A percentile compares a stretch with the other conserved stretches of the same genome.
Conservation (phyloP, 768 basidiomycete genomes). For the Phlebiopsis gigantea region DNA sequence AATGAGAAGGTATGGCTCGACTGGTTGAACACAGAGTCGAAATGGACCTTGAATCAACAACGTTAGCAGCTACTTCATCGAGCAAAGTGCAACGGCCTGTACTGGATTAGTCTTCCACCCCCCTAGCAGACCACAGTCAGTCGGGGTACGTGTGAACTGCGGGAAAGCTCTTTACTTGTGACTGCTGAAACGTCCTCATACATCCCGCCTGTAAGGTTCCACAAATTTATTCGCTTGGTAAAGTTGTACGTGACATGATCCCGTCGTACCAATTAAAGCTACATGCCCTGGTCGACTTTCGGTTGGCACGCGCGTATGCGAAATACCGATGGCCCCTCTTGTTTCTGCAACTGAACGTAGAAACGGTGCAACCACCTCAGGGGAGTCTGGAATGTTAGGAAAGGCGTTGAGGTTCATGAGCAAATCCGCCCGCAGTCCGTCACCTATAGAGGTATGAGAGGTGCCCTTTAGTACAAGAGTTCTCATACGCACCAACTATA, state of each 20-base stretch:
- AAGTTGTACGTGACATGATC: background rate
- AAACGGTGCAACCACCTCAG: slow-evolving; percentile 66
- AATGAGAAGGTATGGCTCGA: slow-evolving; percentile 76
- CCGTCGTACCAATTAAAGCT: slow-evolving; percentile 65
- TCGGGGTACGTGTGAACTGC: slow-evolving; percentile 6
- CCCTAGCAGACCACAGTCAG: slow-evolving; percentile 29
- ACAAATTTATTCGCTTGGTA: background rate
- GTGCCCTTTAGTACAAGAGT: background rate
- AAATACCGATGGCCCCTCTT: slow-evolving; percentile 77
- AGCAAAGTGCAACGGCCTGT: slow-evolving; percentile 10
- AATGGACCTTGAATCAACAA: slow-evolving; percentile 47
- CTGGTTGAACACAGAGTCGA: slow-evolving; percentile 86
- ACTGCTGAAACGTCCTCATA: slow-evolving; percentile 89
- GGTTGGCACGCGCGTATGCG: slow-evolving; percentile 83
- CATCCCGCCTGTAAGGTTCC: slow-evolving; percentile 56
- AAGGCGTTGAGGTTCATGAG: slow-evolving; percentile 64
- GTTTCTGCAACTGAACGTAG: slow-evolving; percentile 60
- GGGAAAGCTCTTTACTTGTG: slow-evolving; percentile 40
- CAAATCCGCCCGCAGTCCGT: slow-evolving; percentile 80
- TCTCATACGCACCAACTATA: slow-evolving; percentile 57
- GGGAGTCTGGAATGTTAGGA: slow-evolving; percentile 41
- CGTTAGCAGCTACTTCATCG: background rate
- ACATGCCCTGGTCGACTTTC: slow-evolving; percentile 88
- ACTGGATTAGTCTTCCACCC: slow-evolving; percentile 88
- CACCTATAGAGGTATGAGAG: slow-evolving; percentile 46